Conservation (phyloP, 495 filamentous ascomycete genomes). For the Aspergillus ellipticus region DNA sequence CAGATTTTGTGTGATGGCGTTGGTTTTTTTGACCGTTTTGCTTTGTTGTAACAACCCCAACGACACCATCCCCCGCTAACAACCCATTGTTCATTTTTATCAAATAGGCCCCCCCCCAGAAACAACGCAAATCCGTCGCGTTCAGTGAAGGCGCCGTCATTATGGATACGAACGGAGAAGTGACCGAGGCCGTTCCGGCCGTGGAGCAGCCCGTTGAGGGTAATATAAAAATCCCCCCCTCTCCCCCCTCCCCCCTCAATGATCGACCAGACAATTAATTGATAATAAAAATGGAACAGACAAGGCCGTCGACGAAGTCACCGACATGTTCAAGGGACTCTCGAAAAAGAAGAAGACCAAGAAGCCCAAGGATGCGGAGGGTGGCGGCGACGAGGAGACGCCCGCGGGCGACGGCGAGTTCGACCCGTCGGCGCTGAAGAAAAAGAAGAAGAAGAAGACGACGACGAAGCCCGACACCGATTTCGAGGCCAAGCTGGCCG, state of each 20-base stretch:
- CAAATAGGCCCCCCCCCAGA: constrained; percentile 23
- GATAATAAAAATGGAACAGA: constrained; percentile 30
- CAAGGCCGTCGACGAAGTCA: constrained; percentile 67
- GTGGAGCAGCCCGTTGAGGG: constrained; percentile 60
- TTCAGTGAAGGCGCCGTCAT: constrained; percentile 82
- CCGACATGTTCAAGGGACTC: constrained; percentile 74
- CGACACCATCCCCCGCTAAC: constrained; percentile 15
- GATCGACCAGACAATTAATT: constrained; percentile 1
- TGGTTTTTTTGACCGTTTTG: constrained; percentile 4
- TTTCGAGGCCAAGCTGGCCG: constrained; percentile 77
- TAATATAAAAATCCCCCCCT: constrained; percentile 41
- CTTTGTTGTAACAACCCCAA: constrained; percentile 1
- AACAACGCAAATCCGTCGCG: constrained; percentile 82
- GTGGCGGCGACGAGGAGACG: constrained; percentile 50
- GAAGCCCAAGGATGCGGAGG: constrained; percentile 58
- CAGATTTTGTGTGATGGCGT: constrained; percentile 5
- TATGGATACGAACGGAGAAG: constrained; percentile 78
- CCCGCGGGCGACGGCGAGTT: constrained; percentile 63
- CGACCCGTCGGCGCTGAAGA: constrained; percentile 77
- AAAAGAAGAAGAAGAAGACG: constrained; percentile 89
- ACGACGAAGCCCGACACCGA: constrained; percentile 66
- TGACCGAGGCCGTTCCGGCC: constrained; percentile 64
- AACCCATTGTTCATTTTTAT: constrained; percentile 5
- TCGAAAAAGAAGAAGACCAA: constrained; percentile 83
- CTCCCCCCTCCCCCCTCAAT: neutral